phyloP scores from a whole-genome alignment of 495 filamentous ascomycete genomes.

The Penicillium canariense region DNA sequence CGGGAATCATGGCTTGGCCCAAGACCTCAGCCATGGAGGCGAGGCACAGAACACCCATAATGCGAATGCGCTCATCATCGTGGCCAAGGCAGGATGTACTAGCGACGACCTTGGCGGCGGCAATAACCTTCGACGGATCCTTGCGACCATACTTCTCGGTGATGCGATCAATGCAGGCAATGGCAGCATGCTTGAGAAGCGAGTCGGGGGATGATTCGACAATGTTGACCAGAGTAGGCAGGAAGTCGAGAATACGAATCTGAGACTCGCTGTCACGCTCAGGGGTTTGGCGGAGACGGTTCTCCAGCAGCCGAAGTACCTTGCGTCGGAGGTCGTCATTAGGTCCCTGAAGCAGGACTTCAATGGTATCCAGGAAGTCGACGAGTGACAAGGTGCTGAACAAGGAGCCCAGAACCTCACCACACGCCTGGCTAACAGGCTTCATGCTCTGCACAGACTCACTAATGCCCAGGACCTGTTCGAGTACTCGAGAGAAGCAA shows the following conservation, averaged over 20 bases:
- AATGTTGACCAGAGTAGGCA: constrained; percentile 71
- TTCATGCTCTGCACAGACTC: constrained; percentile 59
- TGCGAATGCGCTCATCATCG: constrained; percentile 65
- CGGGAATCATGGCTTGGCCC: constrained; percentile 77
- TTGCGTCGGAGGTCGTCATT: constrained; percentile 72
- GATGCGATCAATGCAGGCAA: constrained; percentile 86
- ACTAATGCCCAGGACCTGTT: constrained; percentile 60
- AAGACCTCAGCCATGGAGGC: constrained; percentile 84
- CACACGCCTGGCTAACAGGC: constrained; percentile 59
- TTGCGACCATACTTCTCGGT: constrained; percentile 89
- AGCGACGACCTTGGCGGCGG: constrained; percentile 71
- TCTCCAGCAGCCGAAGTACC: constrained; percentile 74
- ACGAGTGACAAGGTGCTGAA: constrained; percentile 75
- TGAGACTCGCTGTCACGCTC: constrained; percentile 64
- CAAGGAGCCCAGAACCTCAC: constrained; percentile 67
- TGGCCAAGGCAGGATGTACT: constrained; percentile 71
- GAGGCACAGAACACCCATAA: constrained; percentile 82
- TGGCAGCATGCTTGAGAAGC: constrained; percentile 73
- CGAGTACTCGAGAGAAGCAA: constrained; percentile 68
- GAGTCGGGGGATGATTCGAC: constrained; percentile 67
- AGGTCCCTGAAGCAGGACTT: constrained; percentile 68
- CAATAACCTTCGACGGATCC: constrained; percentile 62
- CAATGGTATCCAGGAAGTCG: constrained; percentile 82
- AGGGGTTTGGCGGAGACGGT: constrained; percentile 66
- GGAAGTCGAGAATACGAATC: constrained; percentile 68